Conservation (phyloP, 164 flowering plant genomes). For the Taxillus chinensis region DNA sequence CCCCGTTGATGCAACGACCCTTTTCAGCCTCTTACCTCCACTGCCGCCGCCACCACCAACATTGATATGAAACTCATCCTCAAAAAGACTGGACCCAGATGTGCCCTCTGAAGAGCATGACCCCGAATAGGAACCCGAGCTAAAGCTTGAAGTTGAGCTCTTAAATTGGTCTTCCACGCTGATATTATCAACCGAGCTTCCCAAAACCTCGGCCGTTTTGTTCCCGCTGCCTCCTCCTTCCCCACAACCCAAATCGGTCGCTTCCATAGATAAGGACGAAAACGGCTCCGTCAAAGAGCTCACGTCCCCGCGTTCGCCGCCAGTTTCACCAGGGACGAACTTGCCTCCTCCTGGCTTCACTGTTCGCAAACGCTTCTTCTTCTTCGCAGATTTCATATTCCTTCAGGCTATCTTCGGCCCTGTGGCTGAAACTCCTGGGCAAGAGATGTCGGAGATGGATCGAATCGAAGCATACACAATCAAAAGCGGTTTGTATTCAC, state of each 20-base stretch:
- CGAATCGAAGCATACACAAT: too few relatives aligned
- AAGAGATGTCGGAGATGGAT: too few relatives aligned
- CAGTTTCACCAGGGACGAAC: conserved; percentile 5
- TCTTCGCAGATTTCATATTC: conserved; percentile 18
- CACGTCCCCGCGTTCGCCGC: conserved; percentile 11
- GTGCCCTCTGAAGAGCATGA: conserved; percentile 29
- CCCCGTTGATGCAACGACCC: conserved; percentile 54
- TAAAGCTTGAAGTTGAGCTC: conserved; percentile 28
- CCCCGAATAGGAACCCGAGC: conserved; percentile 17
- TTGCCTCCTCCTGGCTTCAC: conserved; percentile 7
- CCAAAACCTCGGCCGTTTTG: conserved; percentile 40
- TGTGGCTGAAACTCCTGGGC: too few relatives aligned
- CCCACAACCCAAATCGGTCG: conserved; percentile 22
- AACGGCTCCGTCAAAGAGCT: conserved; percentile 33
- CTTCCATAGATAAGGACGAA: conserved; percentile 29
- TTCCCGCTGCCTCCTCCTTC: conserved; percentile 35
- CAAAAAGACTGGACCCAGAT: conserved; percentile 12
- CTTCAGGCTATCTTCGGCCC: not conserved
- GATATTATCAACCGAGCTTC: conserved; percentile 4
- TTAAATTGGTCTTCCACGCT: conserved; percentile 18
- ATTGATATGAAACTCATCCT: conserved; percentile 5
- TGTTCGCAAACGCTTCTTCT: conserved; percentile 28
- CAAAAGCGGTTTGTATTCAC: too few relatives aligned
- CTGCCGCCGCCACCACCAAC: conserved; percentile 11
- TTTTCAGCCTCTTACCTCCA: conserved; percentile 33